A percentile compares a stretch with the other conserved stretches of the same genome.
phyloP scores from a whole-genome alignment of 2,329 filamentous ascomycete genomes.

The Trichophyton rubrum region DNA sequence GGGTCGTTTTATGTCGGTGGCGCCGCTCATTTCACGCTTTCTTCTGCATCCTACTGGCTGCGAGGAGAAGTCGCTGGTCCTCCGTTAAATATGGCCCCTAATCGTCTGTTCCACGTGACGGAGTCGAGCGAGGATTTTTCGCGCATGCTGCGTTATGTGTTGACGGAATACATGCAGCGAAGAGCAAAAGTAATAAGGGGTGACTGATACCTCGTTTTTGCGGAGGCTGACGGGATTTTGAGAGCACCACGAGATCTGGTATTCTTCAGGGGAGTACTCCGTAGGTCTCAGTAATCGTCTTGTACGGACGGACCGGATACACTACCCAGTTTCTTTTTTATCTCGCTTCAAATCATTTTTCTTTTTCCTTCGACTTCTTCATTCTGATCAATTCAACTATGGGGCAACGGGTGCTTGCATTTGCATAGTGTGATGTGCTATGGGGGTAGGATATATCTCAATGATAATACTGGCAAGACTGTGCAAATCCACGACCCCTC shows the following conservation, averaged over 20 bases:
- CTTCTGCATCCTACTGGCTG: neutral
- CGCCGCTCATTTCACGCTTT: conserved; percentile 1
- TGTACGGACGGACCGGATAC: neutral
- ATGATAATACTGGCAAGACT: neutral
- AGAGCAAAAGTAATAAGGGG: neutral
- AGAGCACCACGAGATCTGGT: neutral
- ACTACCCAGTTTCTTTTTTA: neutral
- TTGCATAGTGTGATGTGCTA: neutral
- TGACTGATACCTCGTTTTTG: neutral
- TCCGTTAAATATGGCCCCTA: neutral
- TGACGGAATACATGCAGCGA: neutral
- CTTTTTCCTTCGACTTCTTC: neutral
- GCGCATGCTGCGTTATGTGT: neutral
- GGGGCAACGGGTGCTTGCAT: neutral
- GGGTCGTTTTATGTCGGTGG: neutral
- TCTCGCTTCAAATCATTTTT: neutral
- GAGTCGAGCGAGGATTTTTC: neutral
- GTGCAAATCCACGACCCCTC: neutral
- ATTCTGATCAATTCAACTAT: neutral
- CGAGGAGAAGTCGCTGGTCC: neutral
- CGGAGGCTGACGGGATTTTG: neutral
- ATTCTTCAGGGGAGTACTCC: neutral
- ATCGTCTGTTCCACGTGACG: neutral
- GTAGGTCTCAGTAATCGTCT: neutral
- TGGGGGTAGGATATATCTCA: neutral